A percentile compares a stretch with the other conserved stretches of the same genome.
These are phyloP conservation scores for Termitomyces titanicus DNA, from an alignment of 768 basidiomycete genomes.

Conservation along the genomic window DNA sequence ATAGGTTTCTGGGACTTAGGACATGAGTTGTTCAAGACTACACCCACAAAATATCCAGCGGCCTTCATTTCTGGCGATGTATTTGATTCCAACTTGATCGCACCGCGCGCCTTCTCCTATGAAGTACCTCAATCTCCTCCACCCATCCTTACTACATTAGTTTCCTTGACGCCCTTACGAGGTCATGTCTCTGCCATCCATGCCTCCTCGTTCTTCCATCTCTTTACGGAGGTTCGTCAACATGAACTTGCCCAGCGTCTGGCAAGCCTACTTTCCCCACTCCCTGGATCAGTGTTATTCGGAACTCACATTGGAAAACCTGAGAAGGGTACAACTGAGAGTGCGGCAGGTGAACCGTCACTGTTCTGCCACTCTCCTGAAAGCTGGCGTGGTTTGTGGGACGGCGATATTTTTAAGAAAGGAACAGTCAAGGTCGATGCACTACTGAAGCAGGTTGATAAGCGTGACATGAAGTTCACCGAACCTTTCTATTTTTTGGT, in stretches of 20 bases:
- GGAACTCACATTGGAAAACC: constrained; percentile 33
- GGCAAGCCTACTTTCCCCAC: constrained; percentile 37
- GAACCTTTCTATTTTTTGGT: constrained; percentile 12
- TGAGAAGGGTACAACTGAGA: constrained; percentile 26
- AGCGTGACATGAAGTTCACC: neutral
- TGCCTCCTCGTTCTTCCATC: constrained; percentile 49
- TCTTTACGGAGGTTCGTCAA: constrained; percentile 41
- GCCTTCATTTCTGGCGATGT: constrained; percentile 48
- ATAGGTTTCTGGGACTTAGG: constrained; percentile 54
- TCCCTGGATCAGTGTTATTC: constrained; percentile 43
- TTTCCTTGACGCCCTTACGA: constrained; percentile 40
- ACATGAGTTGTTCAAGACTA: constrained; percentile 47
- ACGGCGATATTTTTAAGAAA: constrained; percentile 27
- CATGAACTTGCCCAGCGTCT: constrained; percentile 36
- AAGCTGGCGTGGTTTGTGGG: constrained; percentile 35
- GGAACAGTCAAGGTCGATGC: constrained; percentile 28
- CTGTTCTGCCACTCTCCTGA: constrained; percentile 35
- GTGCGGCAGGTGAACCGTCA: neutral
- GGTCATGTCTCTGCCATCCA: constrained; percentile 48
- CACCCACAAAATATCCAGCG: constrained; percentile 41
- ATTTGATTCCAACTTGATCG: constrained; percentile 38
- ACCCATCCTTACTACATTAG: constrained; percentile 28
- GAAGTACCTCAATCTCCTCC: constrained; percentile 16
- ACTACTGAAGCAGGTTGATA: constrained; percentile 16
- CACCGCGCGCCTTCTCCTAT: constrained; percentile 17